Evolutionary conservation across 2,329 filamentous ascomycete genomes (phyloP), one percentile per base, ranked within the genome.

Genomic region (Sphaceloma murrayae): DNA sequence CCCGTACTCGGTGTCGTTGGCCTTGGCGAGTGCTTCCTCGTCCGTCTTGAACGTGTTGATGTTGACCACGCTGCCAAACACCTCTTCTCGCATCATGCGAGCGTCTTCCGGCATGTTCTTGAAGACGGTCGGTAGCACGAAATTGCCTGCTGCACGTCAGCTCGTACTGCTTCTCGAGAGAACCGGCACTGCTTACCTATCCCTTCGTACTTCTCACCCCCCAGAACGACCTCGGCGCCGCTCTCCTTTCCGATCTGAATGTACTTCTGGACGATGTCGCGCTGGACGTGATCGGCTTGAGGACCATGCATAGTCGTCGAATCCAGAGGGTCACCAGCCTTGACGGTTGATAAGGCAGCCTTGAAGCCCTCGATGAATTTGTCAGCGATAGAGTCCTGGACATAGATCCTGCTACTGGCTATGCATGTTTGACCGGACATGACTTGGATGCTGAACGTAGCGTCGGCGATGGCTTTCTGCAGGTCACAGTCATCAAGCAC

Each of bases 341-440:
- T 39, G 53, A 50, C 19, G 3, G 51, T 52, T 4, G 49, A 51
- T 11, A 63, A 60, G 11, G 56, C 51, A 13, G 64, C 57, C 36
- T 58, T 62, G 49, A 65, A 63, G 1, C 62, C 59, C 1, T 63
- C 61, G 29, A 68, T 66, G 30, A 65, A 67, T 29, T 61, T 57
- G 34, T 66, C 65, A 50, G 70, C 67, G n/a, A 73, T 62, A 11
- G 56, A 61, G 19, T 68, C 64, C 16, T 77, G 70, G 4, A 77
- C 72, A 48, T 74, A 77, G 18, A 77, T 62, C 3, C 73, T 65
- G 3, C 71, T 72, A 46, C 71, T 75, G 0, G 74, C 73, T 58
- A 75, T 70, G 59, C 77, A 80, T 2, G 70, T 66, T 53, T 80
- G 76, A 0, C 76, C 74, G 33, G 68, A 70, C 54, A 75, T 70